phyloP scores from a whole-genome alignment of 78 protist genomes.

The Dictyostelium intermedium region DNA sequence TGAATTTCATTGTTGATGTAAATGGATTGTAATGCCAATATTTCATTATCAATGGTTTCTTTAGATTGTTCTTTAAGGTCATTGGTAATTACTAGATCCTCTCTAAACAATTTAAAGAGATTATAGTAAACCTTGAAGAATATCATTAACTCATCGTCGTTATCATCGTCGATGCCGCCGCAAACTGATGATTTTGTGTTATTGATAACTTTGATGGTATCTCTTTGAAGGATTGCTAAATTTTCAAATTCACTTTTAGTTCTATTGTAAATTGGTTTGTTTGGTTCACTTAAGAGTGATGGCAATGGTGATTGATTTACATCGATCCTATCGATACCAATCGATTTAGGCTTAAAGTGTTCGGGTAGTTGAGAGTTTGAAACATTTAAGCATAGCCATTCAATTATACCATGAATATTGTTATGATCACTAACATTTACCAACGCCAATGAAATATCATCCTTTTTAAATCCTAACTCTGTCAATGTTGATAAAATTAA shows the following conservation, averaged over 20 bases:
- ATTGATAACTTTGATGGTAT: neutral
- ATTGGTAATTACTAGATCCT: neutral
- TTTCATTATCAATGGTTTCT: constrained; percentile 23
- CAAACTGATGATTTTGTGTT: neutral
- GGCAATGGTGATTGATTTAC: neutral
- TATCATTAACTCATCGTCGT: neutral
- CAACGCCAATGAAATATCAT: constrained; percentile 12
- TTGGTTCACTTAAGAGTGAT: neutral
- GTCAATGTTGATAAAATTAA: neutral
- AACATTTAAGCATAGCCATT: constrained; percentile 55
- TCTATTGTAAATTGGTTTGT: neutral
- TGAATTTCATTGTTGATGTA: constrained; percentile 6
- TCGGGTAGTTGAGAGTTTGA: constrained; percentile 2
- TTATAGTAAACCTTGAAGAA: neutral
- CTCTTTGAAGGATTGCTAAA: neutral
- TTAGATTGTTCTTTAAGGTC: neutral
- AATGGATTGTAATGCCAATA: constrained; percentile 51
- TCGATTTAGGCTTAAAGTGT: constrained; percentile 17
- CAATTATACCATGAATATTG: neutral
- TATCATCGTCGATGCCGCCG: neutral
- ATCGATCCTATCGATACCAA: constrained; percentile 43
- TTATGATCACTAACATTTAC: neutral
- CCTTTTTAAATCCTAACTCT: constrained; percentile 15
- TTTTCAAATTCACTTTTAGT: neutral
- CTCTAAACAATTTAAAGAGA: neutral